A percentile compares a stretch with the other conserved stretches of the same genome.
Conservation (phyloP, 306 rosid species). For the Casuarina glauca region DNA sequence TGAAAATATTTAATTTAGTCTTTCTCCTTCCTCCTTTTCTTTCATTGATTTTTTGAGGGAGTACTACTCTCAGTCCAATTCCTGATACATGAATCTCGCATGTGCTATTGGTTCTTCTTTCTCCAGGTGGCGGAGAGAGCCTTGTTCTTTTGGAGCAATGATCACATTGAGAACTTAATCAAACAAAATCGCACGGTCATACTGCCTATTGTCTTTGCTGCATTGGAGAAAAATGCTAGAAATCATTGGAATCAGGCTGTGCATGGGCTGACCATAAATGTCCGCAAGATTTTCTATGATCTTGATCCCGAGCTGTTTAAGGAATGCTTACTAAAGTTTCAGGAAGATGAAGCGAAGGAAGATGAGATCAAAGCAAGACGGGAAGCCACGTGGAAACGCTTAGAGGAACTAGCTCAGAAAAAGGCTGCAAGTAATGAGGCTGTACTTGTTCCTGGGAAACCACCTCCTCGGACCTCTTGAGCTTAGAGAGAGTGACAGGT, state of each 20-base stretch:
- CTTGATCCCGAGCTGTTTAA: constrained; percentile 62
- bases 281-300: constrained; percentile 65
- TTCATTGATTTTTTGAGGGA: not conserved
- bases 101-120: constrained; percentile 18
- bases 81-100: constrained; percentile 1
- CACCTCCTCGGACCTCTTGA: constrained; percentile 14
- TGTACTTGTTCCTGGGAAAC: constrained; percentile 37
- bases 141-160: constrained; percentile 77
- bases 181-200: constrained; percentile 65
- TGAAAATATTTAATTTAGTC: not conserved
- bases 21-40: not conserved
- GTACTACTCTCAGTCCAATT: not conserved
- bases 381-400: constrained; percentile 65
- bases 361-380: constrained; percentile 47
- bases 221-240: constrained; percentile 67
- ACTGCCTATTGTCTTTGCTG: constrained; percentile 76
- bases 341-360: constrained; percentile 56
- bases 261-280: constrained; percentile 71
- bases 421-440: constrained; percentile 54
- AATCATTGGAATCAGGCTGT: constrained; percentile 88
- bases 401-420: constrained; percentile 63
- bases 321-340: constrained; percentile 62
- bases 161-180: constrained; percentile 71
- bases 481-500: not conserved
- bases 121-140: constrained; percentile 82